Conservation (phyloP, 345 rosid species). For the Hevea brasiliensis region DNA sequence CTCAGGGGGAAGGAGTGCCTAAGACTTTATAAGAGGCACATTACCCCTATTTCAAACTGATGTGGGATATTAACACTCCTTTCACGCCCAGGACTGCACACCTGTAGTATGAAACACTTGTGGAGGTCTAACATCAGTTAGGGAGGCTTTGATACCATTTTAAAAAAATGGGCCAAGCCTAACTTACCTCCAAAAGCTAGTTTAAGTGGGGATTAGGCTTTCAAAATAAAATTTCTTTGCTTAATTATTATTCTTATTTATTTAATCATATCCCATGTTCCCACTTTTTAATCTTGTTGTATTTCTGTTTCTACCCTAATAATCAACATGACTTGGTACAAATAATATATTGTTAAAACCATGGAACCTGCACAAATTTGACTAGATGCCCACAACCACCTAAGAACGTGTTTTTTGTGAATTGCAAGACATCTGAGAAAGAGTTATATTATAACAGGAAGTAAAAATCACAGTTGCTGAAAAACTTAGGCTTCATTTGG, state of each 20-base stretch:
- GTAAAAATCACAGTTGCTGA: background rate
- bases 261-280: background rate
- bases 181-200: no score
- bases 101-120: no score
- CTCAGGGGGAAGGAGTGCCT: no score
- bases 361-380: background rate
- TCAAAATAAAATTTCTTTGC: background rate
- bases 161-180: no score
- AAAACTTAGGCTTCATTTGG: background rate
- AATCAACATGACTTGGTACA: background rate
- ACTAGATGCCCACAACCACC: background rate
- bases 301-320: background rate
- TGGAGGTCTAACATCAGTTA: no score
- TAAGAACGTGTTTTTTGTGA: background rate
- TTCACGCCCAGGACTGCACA: no score
- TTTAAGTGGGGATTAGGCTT: no score
- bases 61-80: no score
- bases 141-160: no score
- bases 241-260: background rate
- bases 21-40: no score
- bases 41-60: no score
- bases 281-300: background rate
- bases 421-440: background rate
- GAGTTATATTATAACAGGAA: background rate
- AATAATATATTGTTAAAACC: background rate